A percentile compares a stretch with the other conserved stretches of the same genome.
Evolutionary conservation across 257 asterid species (phyloP).

Genomic region (Oldenlandia corymbosa): DNA sequence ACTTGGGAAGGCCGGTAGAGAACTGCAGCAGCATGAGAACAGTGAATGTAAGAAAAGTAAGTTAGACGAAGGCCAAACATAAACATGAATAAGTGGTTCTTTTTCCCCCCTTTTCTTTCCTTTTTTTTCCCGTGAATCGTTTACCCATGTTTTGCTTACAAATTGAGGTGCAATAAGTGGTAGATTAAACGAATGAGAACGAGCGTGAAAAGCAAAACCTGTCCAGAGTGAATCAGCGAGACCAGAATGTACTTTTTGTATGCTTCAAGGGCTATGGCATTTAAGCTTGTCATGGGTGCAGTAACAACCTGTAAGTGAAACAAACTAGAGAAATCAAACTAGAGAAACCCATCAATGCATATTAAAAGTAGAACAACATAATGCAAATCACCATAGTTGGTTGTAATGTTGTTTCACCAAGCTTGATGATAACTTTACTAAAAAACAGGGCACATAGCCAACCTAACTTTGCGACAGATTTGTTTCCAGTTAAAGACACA

Average conservation of each 20-base stretch:
- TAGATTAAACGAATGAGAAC: neutral
- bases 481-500: neutral
- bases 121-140: neutral
- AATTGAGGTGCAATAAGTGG: neutral
- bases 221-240: conserved; percentile 86
- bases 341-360: conserved; percentile 1
- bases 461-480: neutral
- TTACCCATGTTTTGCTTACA: neutral
- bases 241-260: conserved; percentile 85
- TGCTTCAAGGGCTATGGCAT: conserved; percentile 93
- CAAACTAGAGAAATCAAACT: conserved; percentile 6
- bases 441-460: no score
- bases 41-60: neutral
- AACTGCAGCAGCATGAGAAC: conserved; percentile 46
- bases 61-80: no score
- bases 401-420: neutral
- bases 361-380: neutral
- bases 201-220: conserved; percentile 40
- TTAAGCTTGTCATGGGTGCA: conserved; percentile 78
- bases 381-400: no score
- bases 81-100: no score
- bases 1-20: conserved; percentile 72
- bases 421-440: no score
- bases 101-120: no score
- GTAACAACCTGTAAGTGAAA: conserved; percentile 70